Conservation (phyloP, 2,329 filamentous ascomycete genomes). For the Cladorrhinum sp. region DNA sequence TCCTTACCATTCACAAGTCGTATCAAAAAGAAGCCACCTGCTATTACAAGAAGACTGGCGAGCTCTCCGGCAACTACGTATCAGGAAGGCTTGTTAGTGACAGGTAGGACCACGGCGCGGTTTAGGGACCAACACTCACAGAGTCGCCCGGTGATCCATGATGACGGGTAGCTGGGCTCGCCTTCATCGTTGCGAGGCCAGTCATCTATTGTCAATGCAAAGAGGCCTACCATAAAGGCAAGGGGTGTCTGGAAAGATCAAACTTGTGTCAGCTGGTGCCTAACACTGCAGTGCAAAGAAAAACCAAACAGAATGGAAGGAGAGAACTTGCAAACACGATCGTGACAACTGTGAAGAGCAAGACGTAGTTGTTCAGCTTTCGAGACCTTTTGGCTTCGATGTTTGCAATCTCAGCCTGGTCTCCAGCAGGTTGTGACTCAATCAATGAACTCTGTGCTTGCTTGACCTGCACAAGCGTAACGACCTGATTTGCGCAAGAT, state of each 20-base stretch:
- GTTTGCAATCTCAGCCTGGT: neutral
- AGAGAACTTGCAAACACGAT: neutral
- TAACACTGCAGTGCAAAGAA: no score
- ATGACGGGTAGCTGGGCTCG: neutral
- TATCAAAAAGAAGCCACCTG: no score
- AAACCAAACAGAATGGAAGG: neutral
- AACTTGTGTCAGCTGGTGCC: no score
- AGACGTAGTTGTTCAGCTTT: constrained; percentile 1
- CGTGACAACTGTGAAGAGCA: neutral
- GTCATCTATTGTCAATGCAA: neutral
- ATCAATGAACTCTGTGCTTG: neutral
- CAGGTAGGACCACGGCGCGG: no score
- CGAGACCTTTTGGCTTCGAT: neutral
- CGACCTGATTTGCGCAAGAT: neutral
- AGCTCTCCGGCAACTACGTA: no score
- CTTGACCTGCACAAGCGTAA: neutral
- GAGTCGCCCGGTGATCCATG: neutral
- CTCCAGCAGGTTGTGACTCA: neutral
- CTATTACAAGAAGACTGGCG: no score
- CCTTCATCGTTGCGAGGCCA: neutral
- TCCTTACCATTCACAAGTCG: no score
- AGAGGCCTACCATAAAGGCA: neutral
- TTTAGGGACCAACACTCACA: neutral
- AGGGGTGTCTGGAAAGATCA: neutral
- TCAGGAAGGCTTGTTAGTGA: no score